phyloP scores from a whole-genome alignment of 306 rosid species.

The Ormosia semicastrata region DNA sequence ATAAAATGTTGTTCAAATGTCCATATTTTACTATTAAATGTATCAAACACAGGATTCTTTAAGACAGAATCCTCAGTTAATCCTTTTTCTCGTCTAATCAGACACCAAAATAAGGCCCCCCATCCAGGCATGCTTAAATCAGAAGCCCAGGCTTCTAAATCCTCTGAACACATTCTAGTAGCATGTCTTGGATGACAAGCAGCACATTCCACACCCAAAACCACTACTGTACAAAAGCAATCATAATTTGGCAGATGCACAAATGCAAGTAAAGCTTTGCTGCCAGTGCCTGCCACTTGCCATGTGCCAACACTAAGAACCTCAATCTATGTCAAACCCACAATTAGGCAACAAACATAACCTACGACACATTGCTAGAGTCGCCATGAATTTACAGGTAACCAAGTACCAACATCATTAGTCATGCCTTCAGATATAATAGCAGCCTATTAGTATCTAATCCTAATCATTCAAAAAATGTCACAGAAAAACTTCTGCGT shows the following conservation, averaged over 20 bases:
- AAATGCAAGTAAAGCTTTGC: background rate
- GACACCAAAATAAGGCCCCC: too few relatives aligned
- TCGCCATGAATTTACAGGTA: background rate
- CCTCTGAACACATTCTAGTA: too few relatives aligned
- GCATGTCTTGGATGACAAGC: too few relatives aligned
- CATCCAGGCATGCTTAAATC: too few relatives aligned
- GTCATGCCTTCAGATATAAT: background rate
- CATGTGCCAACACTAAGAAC: background rate
- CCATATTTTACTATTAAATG: background rate
- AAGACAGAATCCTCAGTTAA: too few relatives aligned
- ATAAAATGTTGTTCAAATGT: background rate
- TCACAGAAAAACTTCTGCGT: background rate
- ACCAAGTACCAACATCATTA: background rate
- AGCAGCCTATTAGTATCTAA: background rate
- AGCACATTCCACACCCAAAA: too few relatives aligned
- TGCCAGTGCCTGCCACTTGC: too few relatives aligned
- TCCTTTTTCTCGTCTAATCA: too few relatives aligned
- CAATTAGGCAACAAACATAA: background rate
- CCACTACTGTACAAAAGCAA: background rate
- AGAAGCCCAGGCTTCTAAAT: too few relatives aligned
- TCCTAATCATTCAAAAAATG: background rate
- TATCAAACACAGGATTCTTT: too few relatives aligned
- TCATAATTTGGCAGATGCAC: background rate
- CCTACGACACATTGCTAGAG: background rate
- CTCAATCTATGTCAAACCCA: background rate